A percentile compares a stretch with the other conserved stretches of the same genome.
Evolutionary conservation across 129 eudicot genomes (phyloP).

Genomic region (Smallanthus sonchifolius): DNA sequence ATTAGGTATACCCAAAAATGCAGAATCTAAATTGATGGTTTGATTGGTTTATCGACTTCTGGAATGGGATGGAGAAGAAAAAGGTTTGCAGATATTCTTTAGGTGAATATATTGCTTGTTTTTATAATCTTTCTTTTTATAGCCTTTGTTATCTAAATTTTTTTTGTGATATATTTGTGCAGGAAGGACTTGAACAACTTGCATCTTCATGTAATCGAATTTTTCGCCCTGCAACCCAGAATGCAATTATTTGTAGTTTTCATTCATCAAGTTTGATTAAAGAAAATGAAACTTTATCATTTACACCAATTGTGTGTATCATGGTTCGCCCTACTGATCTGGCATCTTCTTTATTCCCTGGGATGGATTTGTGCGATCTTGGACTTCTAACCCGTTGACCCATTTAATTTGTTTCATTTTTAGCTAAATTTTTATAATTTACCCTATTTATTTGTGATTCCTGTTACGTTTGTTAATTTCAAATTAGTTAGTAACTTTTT

Average conservation of each 20-base stretch:
- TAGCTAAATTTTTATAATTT: too few species aligned
- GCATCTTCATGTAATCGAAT: constrained; percentile 37
- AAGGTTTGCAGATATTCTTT: constrained; percentile 85
- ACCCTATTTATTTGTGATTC: too few species aligned
- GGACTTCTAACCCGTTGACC: too few species aligned
- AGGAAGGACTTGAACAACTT: constrained; percentile 66
- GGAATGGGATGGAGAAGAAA: constrained; percentile 70
- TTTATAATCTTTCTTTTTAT: background rate
- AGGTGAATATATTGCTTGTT: constrained; percentile 39
- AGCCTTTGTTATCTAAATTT: background rate
- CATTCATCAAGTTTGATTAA: constrained; percentile 28
- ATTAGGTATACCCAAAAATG: constrained; percentile 29
- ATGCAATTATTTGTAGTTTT: constrained; percentile 36
- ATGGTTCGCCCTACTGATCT: constrained; percentile 45
- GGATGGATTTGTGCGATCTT: too few species aligned
- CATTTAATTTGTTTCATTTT: too few species aligned
- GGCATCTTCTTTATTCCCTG: constrained; percentile 53
- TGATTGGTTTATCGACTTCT: constrained; percentile 40
- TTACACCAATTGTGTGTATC: constrained; percentile 43
- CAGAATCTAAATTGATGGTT: constrained; percentile 52
- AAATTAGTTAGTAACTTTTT: too few species aligned
- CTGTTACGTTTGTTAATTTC: too few species aligned
- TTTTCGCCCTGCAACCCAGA: constrained; percentile 53
- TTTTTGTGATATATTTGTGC: constrained; percentile 1
- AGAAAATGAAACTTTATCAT: constrained; percentile 28